phyloP scores from a whole-genome alignment of 305 asterid genomes.

The Coffea humblotiana region DNA sequence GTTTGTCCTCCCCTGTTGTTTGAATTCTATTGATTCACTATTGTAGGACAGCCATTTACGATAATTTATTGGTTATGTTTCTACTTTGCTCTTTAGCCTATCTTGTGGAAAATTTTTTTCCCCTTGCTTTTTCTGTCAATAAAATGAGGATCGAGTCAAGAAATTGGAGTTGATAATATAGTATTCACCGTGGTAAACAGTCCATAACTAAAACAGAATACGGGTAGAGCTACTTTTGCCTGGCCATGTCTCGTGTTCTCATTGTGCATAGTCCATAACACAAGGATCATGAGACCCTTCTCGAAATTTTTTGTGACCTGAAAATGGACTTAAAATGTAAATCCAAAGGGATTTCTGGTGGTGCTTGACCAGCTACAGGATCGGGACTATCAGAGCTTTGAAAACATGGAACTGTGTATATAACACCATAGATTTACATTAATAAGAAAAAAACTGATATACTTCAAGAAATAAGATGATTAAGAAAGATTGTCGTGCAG shows the following conservation, averaged over 20 bases:
- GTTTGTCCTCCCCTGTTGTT: constrained; percentile 2
- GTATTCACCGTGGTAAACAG: not conserved
- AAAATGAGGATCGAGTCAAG: not conserved
- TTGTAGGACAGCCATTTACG: not conserved
- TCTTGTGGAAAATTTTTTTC: no score
- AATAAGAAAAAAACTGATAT: no score
- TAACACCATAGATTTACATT: no score
- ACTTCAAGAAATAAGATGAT: no score
- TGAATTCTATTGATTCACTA: constrained; percentile 9
- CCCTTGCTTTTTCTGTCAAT: not conserved
- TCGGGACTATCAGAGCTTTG: not conserved
- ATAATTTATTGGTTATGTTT: not conserved
- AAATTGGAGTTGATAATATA: not conserved
- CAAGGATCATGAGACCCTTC: not conserved
- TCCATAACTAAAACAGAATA: not conserved
- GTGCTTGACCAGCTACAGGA: not conserved
- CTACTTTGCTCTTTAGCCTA: not conserved
- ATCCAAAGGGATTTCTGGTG: not conserved
- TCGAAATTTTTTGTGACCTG: not conserved
- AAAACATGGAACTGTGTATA: no score
- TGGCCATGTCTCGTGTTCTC: not conserved
- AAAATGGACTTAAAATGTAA: not conserved
- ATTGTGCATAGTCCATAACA: not conserved
- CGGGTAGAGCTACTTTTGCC: not conserved
- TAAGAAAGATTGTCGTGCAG: no score